Evolutionary conservation across 2,329 filamentous ascomycete species (phyloP).

Genomic region (Cyphellophora europaea): DNA sequence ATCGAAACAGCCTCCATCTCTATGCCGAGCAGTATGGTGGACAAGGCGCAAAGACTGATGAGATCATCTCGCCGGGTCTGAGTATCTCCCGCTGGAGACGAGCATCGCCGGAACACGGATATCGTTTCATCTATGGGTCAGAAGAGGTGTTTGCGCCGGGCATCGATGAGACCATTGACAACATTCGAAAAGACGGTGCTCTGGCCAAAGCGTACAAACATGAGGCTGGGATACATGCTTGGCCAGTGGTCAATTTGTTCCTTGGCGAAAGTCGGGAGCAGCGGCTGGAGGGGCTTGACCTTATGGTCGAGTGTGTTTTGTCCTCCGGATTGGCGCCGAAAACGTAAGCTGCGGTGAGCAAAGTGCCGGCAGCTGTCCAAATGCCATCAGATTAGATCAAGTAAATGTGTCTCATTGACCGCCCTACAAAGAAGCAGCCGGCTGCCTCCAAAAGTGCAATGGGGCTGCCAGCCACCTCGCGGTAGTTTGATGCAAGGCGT

Average conservation of each 20-base stretch:
- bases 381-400: slow-evolving; percentile 53
- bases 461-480: too few relatives aligned
- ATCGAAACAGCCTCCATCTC: slow-evolving; percentile 53
- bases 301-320: slow-evolving; percentile 16
- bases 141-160: slow-evolving; percentile 72
- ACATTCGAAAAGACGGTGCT: slow-evolving; percentile 45
- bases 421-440: slow-evolving; percentile 1
- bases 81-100: slow-evolving; percentile 58
- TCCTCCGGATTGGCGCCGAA: slow-evolving; percentile 11
- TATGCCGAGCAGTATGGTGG: slow-evolving; percentile 65
- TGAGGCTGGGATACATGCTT: slow-evolving; percentile 64
- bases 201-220: slow-evolving; percentile 51
- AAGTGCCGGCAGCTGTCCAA: too few relatives aligned
- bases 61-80: slow-evolving; percentile 55
- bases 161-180: slow-evolving; percentile 50
- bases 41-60: slow-evolving; percentile 41
- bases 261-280: slow-evolving; percentile 38
- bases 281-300: slow-evolving; percentile 36
- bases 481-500: too few relatives aligned
- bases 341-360: too few relatives aligned
- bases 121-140: slow-evolving; percentile 61
- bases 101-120: slow-evolving; percentile 57
- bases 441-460: too few relatives aligned
- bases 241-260: slow-evolving; percentile 63
- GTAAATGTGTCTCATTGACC: slow-evolving; percentile 39